Evolutionary conservation across 306 rosid genomes (phyloP).

Genomic region (Senna siamea): DNA sequence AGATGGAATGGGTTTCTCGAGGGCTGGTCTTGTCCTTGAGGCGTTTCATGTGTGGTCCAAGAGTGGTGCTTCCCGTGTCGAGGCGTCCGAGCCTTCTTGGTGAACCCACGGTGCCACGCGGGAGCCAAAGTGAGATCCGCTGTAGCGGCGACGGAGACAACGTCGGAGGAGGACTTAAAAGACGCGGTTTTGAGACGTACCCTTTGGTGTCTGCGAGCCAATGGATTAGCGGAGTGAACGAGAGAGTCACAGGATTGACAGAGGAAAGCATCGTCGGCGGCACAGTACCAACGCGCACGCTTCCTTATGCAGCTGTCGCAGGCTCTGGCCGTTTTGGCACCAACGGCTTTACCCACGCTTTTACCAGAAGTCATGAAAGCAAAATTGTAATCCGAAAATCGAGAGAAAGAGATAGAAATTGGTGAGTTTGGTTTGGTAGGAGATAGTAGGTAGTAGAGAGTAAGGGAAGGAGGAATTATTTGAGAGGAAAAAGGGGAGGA

Average conservation of each 20-base stretch:
- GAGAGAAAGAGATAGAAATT: too few species aligned
- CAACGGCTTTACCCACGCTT: conserved; percentile 56
- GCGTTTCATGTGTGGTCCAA: conserved; percentile 1
- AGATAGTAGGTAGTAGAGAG: too few species aligned
- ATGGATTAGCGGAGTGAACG: conserved; percentile 83
- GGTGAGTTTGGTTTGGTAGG: too few species aligned
- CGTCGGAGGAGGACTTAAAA: conserved; percentile 22
- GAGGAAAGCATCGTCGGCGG: conserved; percentile 95
- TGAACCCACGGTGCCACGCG: conserved; percentile 74
- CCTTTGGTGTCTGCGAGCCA: conserved; percentile 76
- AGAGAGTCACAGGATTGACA: conserved; percentile 82
- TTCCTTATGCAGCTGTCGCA: conserved; percentile 88
- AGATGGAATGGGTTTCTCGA: conserved; percentile 53
- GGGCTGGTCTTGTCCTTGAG: background rate
- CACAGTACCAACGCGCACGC: conserved; percentile 95
- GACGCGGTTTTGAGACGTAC: conserved; percentile 69
- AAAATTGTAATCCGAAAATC: background rate
- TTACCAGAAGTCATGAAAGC: conserved; percentile 52
- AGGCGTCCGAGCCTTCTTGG: conserved; percentile 76
- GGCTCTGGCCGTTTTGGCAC: conserved; percentile 84
- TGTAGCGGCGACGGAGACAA: too few species aligned
- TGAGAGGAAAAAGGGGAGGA: too few species aligned
- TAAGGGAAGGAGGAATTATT: too few species aligned
- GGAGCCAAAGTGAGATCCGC: conserved; percentile 39
- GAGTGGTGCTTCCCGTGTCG: conserved; percentile 53